Evolutionary conservation across 2,329 filamentous ascomycete genomes (phyloP).

Genomic region (Monosporascus sp.): DNA sequence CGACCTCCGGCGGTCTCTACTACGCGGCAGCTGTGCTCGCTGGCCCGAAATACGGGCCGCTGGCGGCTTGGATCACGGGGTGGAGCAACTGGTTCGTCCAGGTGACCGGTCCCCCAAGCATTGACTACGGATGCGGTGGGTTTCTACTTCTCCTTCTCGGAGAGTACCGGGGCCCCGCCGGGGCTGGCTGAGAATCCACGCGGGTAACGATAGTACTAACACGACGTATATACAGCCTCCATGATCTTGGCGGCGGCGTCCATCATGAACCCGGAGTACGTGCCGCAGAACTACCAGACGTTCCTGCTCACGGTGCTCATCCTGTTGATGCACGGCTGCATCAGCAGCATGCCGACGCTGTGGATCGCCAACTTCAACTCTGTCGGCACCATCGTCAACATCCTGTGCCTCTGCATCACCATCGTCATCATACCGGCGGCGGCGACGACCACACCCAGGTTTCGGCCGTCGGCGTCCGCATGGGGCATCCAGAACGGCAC

Average conservation of each 20-base stretch:
- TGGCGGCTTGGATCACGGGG: slow-evolving; percentile 29
- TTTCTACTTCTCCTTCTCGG: neutral
- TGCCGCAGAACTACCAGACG: slow-evolving; percentile 60
- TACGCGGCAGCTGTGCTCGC: slow-evolving; percentile 69
- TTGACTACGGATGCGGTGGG: slow-evolving; percentile 28
- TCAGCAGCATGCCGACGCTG: slow-evolving; percentile 66
- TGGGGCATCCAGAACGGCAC: slow-evolving; percentile 61
- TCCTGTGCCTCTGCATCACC: slow-evolving; percentile 59
- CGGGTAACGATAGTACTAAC: too few relatives aligned
- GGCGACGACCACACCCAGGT: slow-evolving; percentile 46
- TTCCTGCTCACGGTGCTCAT: slow-evolving; percentile 63
- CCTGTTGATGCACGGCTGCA: slow-evolving; percentile 61
- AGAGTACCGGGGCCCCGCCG: too few relatives aligned
- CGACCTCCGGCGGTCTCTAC: slow-evolving; percentile 67
- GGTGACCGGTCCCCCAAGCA: slow-evolving; percentile 27
- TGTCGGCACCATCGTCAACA: slow-evolving; percentile 65
- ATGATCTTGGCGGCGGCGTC: slow-evolving; percentile 69
- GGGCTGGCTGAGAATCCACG: too few relatives aligned
- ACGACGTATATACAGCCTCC: slow-evolving; percentile 32
- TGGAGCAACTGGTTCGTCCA: slow-evolving; percentile 30
- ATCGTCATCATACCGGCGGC: slow-evolving; percentile 63
- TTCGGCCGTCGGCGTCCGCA: slow-evolving; percentile 47
- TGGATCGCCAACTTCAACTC: slow-evolving; percentile 69
- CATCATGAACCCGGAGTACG: slow-evolving; percentile 61
- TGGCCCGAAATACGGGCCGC: slow-evolving; percentile 27